Evolutionary conservation across 2,329 filamentous ascomycete genomes (phyloP).

Genomic region (Alternaria brassicae): DNA sequence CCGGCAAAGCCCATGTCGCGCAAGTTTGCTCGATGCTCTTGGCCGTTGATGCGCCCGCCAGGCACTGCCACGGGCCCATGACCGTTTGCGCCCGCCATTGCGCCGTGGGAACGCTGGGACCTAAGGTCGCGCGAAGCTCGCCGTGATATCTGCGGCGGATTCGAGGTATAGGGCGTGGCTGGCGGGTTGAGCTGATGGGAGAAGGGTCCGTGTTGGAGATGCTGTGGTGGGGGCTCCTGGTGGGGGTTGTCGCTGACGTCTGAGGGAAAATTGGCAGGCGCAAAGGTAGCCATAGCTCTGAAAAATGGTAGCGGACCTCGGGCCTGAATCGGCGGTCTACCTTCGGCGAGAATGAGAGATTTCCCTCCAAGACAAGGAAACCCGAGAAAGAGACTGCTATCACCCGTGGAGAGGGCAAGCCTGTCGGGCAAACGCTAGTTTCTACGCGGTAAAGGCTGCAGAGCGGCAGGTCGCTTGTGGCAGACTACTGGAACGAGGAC

Average conservation of each 20-base stretch:
- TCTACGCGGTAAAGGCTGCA: conserved; percentile 24
- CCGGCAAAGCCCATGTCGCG: conserved; percentile 50
- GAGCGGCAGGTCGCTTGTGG: conserved; percentile 26
- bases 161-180: conserved; percentile 24
- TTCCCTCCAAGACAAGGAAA: conserved; percentile 9
- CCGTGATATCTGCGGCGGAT: conserved; percentile 34
- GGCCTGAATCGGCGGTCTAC: conserved; percentile 9
- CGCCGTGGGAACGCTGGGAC: conserved; percentile 36
- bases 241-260: conserved; percentile 39
- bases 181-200: conserved; percentile 38
- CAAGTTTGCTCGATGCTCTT: conserved; percentile 41
- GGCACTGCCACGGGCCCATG: conserved; percentile 49
- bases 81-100: conserved; percentile 46
- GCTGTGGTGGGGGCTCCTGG: conserved; percentile 41
- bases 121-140: conserved; percentile 44
- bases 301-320: conserved; percentile 9
- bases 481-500: conserved; percentile 12
- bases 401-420: conserved; percentile 20
- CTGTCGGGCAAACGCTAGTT: conserved; percentile 23
- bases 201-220: conserved; percentile 35
- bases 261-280: conserved; percentile 26
- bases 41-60: conserved; percentile 42
- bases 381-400: conserved; percentile 28
- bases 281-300: conserved; percentile 41
- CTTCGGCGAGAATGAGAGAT: conserved; percentile 11